Evolutionary conservation across 2,329 filamentous ascomycete genomes (phyloP).

Genomic region (Dactylellina haptotyla): DNA sequence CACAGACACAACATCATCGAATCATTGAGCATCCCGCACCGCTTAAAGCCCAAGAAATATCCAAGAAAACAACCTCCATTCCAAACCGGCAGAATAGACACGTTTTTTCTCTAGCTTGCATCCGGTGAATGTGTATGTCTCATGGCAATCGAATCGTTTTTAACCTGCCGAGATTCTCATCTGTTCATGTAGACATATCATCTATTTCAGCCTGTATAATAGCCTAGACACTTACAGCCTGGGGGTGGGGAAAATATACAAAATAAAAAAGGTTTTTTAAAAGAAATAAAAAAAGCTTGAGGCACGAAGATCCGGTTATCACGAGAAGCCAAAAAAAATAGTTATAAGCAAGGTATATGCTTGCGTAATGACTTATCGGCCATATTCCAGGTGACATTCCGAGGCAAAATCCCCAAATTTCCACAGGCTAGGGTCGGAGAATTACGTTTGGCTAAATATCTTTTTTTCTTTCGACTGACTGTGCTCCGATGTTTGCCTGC

Average conservation of each 20-base stretch:
- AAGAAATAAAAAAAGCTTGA: not conserved
- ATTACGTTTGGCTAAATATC: slow-evolving; percentile 27
- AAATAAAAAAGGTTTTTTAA: too few relatives aligned
- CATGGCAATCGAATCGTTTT: slow-evolving; percentile 3
- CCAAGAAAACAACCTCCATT: not conserved
- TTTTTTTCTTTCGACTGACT: not conserved
- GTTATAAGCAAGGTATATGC: too few relatives aligned
- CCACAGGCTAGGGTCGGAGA: slow-evolving; percentile 35
- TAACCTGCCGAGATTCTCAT: slow-evolving; percentile 10
- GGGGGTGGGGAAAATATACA: not conserved
- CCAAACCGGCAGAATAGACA: slow-evolving; percentile 40
- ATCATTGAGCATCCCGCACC: not conserved
- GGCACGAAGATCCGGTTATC: slow-evolving; percentile 14
- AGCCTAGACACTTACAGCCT: slow-evolving; percentile 31
- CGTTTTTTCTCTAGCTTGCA: slow-evolving; percentile 20
- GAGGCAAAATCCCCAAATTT: too few relatives aligned
- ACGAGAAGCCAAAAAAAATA: not conserved
- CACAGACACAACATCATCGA: not conserved
- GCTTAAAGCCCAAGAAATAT: slow-evolving; percentile 1
- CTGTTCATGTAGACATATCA: not conserved
- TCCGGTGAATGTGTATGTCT: slow-evolving; percentile 7
- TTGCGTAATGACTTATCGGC: too few relatives aligned
- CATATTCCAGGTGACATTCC: too few relatives aligned
- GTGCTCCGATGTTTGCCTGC: not conserved
- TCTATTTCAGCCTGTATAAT: slow-evolving; percentile 42